Base-by-base conservation (phyloP, 2,329 filamentous ascomycete species). In the Verticillium nubilum region DNA sequence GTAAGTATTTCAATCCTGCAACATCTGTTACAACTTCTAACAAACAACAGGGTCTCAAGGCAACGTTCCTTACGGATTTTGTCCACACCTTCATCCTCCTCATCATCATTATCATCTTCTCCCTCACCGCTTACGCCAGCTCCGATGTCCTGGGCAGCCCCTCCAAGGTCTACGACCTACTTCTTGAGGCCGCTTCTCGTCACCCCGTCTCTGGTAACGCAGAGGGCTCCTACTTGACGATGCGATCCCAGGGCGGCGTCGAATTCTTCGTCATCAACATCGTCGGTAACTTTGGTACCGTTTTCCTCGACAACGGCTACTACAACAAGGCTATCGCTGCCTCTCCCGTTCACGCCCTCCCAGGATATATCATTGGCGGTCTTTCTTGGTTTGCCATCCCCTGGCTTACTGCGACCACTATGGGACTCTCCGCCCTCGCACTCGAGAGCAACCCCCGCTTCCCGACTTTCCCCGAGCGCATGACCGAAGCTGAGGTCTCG, bases 241-340 rank as follows among this genome's bases (percentile, higher is more conserved):
- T 95, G 90, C 78, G 80, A 60, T 91, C 87, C 3, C 84, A 83
- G 60, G 85, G 92, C 12, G 90, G 90, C 17, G 54, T 62, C 50
- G 58, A 64, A 59, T 94, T 94, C 78, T 93, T 93, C 73, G 85
- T 92, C 35, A 92, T 92, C 75, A 92, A 92, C 72, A 85, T 91
- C 54, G 86, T 91, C 54, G 89, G 88, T 50, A 90, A 91, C 72
- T 92, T 91, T 60, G 86, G 79, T 63, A 90, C 88, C 3, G 88
- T 92, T 10, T 92, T 92, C 76, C 79, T 89, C 54, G 90, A 92
- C 69, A 91, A 91, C 65, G 86, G 87, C 23, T 93, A 92, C 78
- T 92, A 91, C 76, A 92, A 93, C 79, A 93, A 93, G 73, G 90
- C 90, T 15, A 93, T 94, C 68, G 89, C 90, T 17, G 90, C 91